phyloP scores from a whole-genome alignment of 306 rosid species.

The Dalbergia oliveri region DNA sequence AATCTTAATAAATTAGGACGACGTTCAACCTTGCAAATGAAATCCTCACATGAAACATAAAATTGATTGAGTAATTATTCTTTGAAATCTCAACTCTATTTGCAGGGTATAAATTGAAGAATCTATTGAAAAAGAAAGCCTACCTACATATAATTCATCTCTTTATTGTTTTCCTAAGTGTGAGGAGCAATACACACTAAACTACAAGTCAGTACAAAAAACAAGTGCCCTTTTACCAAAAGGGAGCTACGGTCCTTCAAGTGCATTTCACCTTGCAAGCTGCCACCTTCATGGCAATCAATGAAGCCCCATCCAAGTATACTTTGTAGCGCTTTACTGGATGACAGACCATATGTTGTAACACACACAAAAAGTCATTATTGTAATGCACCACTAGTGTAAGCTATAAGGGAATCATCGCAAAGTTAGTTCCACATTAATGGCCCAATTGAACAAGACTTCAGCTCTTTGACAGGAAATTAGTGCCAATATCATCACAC shows the following conservation, averaged over 20 bases:
- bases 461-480: background rate
- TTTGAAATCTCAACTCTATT: background rate
- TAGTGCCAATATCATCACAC: background rate
- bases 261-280: constrained; percentile 10
- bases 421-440: background rate
- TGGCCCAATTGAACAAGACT: background rate
- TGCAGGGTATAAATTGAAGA: constrained; percentile 29
- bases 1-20: background rate
- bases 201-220: constrained; percentile 15
- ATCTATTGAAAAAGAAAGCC: background rate
- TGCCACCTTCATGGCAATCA: constrained; percentile 29
- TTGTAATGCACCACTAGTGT: background rate
- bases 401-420: background rate
- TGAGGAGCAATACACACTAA: background rate
- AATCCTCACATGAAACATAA: constrained; percentile 7
- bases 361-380: constrained; percentile 7
- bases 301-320: constrained; percentile 32
- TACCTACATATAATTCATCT: background rate
- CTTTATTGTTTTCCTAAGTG: background rate
- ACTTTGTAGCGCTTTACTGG: background rate
- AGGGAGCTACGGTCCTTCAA: constrained; percentile 23
- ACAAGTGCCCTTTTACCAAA: background rate
- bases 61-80: background rate
- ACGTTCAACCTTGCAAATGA: constrained; percentile 17
- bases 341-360: background rate